Percentiles rank a stretch among this genome's conserved stretches.
Conservation (phyloP, 2,329 filamentous ascomycete species). For the Teratosphaeria viscida region DNA sequence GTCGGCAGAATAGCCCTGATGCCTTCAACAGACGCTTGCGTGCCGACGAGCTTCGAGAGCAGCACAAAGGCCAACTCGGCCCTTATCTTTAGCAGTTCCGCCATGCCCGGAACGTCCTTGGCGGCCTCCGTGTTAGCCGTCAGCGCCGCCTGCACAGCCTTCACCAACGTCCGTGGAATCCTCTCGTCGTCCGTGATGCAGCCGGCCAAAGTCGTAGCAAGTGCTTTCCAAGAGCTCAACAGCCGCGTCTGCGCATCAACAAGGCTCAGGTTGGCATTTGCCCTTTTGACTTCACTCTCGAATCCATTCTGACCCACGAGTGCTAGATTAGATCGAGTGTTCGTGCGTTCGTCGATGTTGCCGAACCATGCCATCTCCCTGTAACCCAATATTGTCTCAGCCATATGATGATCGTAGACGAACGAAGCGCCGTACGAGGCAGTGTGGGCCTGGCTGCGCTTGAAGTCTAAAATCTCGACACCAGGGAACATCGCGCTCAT, state of each 20-base stretch:
- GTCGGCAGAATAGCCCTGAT: slow-evolving; percentile 45
- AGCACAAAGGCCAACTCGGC: slow-evolving; percentile 74
- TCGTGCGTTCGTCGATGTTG: slow-evolving; percentile 33
- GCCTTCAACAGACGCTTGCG: slow-evolving; percentile 38
- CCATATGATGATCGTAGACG: slow-evolving; percentile 73
- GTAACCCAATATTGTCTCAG: slow-evolving; percentile 62
- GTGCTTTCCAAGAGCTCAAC: slow-evolving; percentile 79
- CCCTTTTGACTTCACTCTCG: slow-evolving; percentile 68
- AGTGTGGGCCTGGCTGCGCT: slow-evolving; percentile 51
- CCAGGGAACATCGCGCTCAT: slow-evolving; percentile 67
- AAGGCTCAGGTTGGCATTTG: slow-evolving; percentile 82
- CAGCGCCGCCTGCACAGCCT: slow-evolving; percentile 68
- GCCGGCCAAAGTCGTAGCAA: slow-evolving; percentile 75
- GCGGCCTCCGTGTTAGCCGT: slow-evolving; percentile 62
- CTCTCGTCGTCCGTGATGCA: slow-evolving; percentile 40
- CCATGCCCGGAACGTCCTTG: slow-evolving; percentile 71
- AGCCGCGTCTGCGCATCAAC: slow-evolving; percentile 85
- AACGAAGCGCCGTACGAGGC: slow-evolving; percentile 57
- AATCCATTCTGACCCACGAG: slow-evolving; percentile 46
- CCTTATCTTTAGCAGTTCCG: slow-evolving; percentile 62
- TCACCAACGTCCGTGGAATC: slow-evolving; percentile 59
- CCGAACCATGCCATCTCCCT: slow-evolving; percentile 61
- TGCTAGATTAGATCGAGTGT: not conserved
- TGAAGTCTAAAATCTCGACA: slow-evolving; percentile 67
- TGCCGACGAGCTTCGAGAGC: slow-evolving; percentile 63